Conservation (phyloP, 164 flowering plant genomes). For the Tetracentron sinense region DNA sequence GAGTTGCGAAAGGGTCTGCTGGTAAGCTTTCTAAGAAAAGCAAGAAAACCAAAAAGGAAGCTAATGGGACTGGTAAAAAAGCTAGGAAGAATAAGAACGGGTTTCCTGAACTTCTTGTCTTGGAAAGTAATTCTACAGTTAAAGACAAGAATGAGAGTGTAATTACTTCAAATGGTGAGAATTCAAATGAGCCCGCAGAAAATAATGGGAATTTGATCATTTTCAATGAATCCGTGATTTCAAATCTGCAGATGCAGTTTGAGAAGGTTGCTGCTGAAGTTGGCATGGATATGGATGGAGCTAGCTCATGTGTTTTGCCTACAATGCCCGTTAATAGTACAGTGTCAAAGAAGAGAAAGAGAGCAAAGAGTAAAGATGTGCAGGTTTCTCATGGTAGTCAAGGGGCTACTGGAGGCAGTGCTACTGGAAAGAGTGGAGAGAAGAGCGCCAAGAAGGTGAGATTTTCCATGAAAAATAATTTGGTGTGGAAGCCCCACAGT, state of each 20-base stretch:
- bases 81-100: conserved; percentile 26
- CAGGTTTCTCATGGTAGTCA: conserved; percentile 12
- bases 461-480: conserved; percentile 76
- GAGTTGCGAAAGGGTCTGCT: conserved; percentile 9
- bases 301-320: conserved; percentile 27
- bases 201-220: conserved; percentile 19
- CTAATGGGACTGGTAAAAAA: conserved; percentile 23
- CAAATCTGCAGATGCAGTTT: conserved; percentile 80
- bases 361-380: conserved; percentile 33
- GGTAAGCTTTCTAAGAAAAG: conserved; percentile 24
- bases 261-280: conserved; percentile 84
- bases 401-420: conserved; percentile 26
- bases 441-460: conserved; percentile 78
- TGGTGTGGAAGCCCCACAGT: conserved; percentile 86
- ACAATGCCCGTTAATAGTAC: conserved; percentile 12
- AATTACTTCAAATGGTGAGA: conserved; percentile 17
- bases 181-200: conserved; percentile 2
- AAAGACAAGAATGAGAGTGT: conserved; percentile 10
- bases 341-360: conserved; percentile 63
- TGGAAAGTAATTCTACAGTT: conserved; percentile 1
- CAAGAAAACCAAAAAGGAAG: conserved; percentile 29
- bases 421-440: conserved; percentile 32
- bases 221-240: conserved; percentile 49
- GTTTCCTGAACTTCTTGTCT: conserved; percentile 5
- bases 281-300: conserved; percentile 42